phyloP scores from a whole-genome alignment of 805 yeast species.

The Sugiyamaella marilandica region DNA sequence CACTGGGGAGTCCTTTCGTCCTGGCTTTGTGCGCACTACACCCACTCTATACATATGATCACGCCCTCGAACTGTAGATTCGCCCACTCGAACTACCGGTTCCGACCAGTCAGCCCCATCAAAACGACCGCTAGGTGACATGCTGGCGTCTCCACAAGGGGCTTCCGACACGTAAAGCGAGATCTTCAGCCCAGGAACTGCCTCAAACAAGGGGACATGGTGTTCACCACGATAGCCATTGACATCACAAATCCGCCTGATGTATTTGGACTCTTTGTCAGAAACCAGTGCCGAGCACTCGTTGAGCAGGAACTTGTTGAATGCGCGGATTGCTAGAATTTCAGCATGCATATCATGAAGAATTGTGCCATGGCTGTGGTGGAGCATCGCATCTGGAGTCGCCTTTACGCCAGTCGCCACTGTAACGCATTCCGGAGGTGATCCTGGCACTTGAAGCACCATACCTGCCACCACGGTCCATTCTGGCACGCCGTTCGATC shows the following conservation, averaged over 20 bases:
- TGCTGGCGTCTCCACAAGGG: conserved; percentile 90
- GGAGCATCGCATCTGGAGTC: conserved; percentile 48
- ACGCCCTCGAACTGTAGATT: conserved; percentile 53
- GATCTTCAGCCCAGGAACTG: conserved; percentile 34
- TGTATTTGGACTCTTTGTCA: conserved; percentile 17
- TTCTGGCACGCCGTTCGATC: conserved; percentile 65
- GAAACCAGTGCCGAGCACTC: conserved; percentile 36
- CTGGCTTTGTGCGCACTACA: conserved; percentile 86
- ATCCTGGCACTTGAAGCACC: conserved; percentile 34
- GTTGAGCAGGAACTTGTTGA: conserved; percentile 56
- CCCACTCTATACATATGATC: conserved; percentile 54
- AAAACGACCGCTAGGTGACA: conserved; percentile 38
- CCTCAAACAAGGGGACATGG: conserved; percentile 15
- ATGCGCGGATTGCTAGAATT: conserved; percentile 62
- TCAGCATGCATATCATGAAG: conserved; percentile 94
- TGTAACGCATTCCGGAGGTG: conserved; percentile 35
- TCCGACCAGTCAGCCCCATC: conserved; percentile 25
- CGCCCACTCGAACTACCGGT: conserved; percentile 10
- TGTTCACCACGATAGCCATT: too few relatives aligned
- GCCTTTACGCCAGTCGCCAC: conserved; percentile 83
- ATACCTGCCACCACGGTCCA: conserved; percentile 83
- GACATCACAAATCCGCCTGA: not conserved
- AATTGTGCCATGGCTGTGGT: conserved; percentile 50
- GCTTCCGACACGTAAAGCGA: conserved; percentile 66
- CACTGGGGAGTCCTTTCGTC: conserved; percentile 69